Percentiles rank a stretch among this genome's conserved stretches.
phyloP scores from a whole-genome alignment of 1,139 yeast species.

The Yamadazyma atmosphaerica region DNA sequence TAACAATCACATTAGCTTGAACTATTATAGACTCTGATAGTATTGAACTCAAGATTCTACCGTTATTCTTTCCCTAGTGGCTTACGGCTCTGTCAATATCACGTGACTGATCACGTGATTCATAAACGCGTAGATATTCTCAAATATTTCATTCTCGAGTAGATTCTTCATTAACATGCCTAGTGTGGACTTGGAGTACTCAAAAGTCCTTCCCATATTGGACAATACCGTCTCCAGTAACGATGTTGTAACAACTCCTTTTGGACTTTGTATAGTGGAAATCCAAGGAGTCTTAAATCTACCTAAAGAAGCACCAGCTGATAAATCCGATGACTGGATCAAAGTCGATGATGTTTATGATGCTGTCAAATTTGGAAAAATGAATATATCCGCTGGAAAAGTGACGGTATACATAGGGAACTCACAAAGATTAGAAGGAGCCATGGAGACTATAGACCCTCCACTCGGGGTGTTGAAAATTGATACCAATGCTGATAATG shows the following conservation, averaged over 20 bases:
- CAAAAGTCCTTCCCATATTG: conserved; percentile 23
- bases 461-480: conserved; percentile 60
- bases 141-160: too few relatives aligned
- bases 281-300: conserved; percentile 70
- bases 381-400: conserved; percentile 49
- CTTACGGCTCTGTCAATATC: too few relatives aligned
- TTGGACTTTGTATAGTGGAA: conserved; percentile 61
- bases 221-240: conserved; percentile 13
- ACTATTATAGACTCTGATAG: too few relatives aligned
- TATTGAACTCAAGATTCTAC: too few relatives aligned
- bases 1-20: too few relatives aligned
- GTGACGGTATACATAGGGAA: conserved; percentile 64
- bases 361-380: conserved; percentile 59
- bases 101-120: neutral
- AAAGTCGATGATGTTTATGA: conserved; percentile 39
- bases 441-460: conserved; percentile 51
- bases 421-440: conserved; percentile 65
- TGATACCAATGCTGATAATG: conserved; percentile 14
- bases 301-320: conserved; percentile 37
- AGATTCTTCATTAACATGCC: too few relatives aligned
- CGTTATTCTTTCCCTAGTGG: too few relatives aligned
- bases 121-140: neutral
- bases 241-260: conserved; percentile 47
- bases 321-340: conserved; percentile 28
- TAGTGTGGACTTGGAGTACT: conserved; percentile 28